Base-by-base conservation (phyloP, 2,329 filamentous ascomycete species). In the Cladosporium austrohemisphaericum region DNA sequence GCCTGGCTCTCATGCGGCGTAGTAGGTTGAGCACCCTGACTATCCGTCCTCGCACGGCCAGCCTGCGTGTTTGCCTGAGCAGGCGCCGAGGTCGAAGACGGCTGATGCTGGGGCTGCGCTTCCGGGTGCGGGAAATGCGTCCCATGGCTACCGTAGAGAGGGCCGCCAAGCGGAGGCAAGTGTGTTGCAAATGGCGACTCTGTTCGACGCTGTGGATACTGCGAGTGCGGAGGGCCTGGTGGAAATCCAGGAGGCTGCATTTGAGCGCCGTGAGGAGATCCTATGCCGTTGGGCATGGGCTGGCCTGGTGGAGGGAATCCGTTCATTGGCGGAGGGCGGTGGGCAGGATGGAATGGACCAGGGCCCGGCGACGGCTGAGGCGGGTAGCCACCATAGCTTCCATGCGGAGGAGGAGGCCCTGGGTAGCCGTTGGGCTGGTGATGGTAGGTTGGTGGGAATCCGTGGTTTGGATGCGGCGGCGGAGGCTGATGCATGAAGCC, bases 191-290 rank as follows among this genome's bases (percentile, higher is more conserved):
- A 57, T 4, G 59, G 59, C 25, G 58, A 57, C 41, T 51, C 58
- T 18, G 54, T 60, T 2, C 49, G 20, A n/a, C 55, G 53, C 35
- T 46, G 35, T 26, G 33, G 49, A 49, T 46, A 67, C 63, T 20
- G 65, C 58, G 37, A 58, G 56, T 51, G 68, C 58, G 37, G 58
- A 58, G 35, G 43, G 14, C 44, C 49, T 26, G 65, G 64, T 16
- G 44, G 49, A 65, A 67, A 38, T 63, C 63, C 16, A 61, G 68
- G 67, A 11, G 68, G 69, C 41, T 66, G 56, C 35, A 57, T 65
- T 14, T 53, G 53, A 14, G 52, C 29, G 3, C n/a, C 40, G 29
- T 54, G 53, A 3, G 67, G 67, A 29, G 69, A 69, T 35, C 62
- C 61, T 52, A 67, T 55, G 22, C 69, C 66, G 45, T 70, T 70